Conservation (phyloP, 805 yeast species). For the Cyberlindnera mrakii region DNA sequence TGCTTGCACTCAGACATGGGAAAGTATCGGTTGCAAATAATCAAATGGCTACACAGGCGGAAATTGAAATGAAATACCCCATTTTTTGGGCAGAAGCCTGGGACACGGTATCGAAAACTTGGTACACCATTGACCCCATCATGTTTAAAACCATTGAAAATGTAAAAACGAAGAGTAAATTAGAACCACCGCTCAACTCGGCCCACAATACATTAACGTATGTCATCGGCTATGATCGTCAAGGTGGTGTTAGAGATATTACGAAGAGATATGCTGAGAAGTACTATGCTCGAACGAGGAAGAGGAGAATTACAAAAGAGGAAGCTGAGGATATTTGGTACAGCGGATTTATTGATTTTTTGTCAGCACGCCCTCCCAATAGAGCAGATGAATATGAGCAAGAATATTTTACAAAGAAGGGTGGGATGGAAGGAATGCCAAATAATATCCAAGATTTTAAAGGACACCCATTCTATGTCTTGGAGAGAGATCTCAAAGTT, state of each 20-base stretch:
- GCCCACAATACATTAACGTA: conserved; percentile 57
- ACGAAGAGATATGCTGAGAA: conserved; percentile 74
- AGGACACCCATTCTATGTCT: conserved; percentile 79
- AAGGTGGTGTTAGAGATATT: conserved; percentile 68
- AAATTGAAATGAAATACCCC: conserved; percentile 43
- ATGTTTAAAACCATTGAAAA: conserved; percentile 59
- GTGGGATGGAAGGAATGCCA: conserved; percentile 82
- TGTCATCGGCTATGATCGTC: conserved; percentile 68
- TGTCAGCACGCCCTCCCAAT: conserved; percentile 15
- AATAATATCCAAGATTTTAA: conserved; percentile 74
- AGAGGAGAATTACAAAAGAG: conserved; percentile 60
- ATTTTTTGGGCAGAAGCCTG: conserved; percentile 93
- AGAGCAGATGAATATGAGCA: conserved; percentile 42
- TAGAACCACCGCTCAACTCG: conserved; percentile 71
- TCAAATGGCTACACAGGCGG: conserved; percentile 14
- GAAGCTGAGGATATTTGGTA: conserved; percentile 57
- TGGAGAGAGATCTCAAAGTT: conserved; percentile 66
- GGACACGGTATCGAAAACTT: conserved; percentile 63
- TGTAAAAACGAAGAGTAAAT: conserved; percentile 44
- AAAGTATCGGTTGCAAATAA: neutral
- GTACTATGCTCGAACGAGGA: conserved; percentile 70
- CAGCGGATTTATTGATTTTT: conserved; percentile 29
- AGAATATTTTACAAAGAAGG: conserved; percentile 54
- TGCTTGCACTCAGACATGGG: conserved; percentile 18
- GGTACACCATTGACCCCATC: conserved; percentile 86